These are phyloP conservation scores for Obba rivulosa DNA, from an alignment of 768 basidiomycete genomes.

Conservation along the genomic window DNA sequence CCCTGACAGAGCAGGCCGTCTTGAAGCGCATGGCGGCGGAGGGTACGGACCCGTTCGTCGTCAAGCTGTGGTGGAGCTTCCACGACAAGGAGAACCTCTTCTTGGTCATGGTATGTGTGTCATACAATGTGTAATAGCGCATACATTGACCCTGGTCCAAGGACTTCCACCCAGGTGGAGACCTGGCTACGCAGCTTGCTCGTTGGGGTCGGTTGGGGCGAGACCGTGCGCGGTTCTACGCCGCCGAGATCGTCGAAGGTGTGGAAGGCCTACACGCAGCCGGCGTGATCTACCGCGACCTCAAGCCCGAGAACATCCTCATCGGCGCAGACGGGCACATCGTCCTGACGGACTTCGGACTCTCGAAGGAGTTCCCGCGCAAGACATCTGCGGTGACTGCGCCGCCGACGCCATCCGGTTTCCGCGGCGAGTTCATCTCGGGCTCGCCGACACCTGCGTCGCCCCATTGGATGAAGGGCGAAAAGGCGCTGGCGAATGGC, in stretches of 20 bases:
- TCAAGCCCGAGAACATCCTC: conserved; percentile 96
- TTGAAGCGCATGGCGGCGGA: conserved; percentile 91
- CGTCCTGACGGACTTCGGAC: conserved; percentile 94
- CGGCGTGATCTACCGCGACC: conserved; percentile 95
- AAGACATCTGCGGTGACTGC: conserved; percentile 39
- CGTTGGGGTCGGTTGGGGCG: conserved; percentile 92
- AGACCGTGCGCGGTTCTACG: conserved; percentile 94
- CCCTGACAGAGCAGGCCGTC: conserved; percentile 93
- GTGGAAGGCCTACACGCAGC: conserved; percentile 90
- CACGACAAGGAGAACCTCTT: conserved; percentile 97
- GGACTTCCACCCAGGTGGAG: conserved; percentile 96
- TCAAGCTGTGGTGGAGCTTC: conserved; percentile 95
- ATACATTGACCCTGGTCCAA: conserved; percentile 19
- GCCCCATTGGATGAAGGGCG: conserved; percentile 78
- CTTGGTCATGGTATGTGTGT: conserved; percentile 76
- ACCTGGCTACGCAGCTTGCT: conserved; percentile 95
- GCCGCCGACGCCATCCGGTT: conserved; percentile 53
- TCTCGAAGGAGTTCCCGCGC: conserved; percentile 86
- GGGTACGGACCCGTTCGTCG: conserved; percentile 87
- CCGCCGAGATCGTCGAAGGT: conserved; percentile 95
- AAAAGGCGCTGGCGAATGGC: conserved; percentile 47
- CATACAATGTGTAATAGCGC: neutral
- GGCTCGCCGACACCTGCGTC: conserved; percentile 35
- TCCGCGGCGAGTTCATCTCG: conserved; percentile 49
- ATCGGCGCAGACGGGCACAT: conserved; percentile 94